phyloP scores from a whole-genome alignment of 176 grass and related monocot species.

The Oryza officinalis region DNA sequence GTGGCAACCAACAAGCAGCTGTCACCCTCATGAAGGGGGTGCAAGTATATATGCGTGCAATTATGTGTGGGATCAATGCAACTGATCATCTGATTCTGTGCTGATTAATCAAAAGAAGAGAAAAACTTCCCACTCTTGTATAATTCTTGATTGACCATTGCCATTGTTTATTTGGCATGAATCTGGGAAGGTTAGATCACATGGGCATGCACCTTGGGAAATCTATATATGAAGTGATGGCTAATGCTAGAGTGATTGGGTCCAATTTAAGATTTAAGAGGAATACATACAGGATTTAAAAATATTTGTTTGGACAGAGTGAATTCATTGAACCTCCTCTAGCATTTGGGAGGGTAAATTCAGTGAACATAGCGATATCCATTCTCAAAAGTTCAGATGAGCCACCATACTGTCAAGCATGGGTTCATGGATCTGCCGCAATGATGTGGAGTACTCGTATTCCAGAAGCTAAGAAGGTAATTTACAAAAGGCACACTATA shows the following conservation, averaged over 20 bases:
- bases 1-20: constrained; percentile 42
- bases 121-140: neutral
- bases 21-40: constrained; percentile 30
- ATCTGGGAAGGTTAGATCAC: neutral
- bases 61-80: neutral
- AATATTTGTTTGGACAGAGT: neutral
- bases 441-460: constrained; percentile 2
- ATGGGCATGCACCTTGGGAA: constrained; percentile 31
- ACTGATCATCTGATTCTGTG: neutral
- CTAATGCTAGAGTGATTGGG: neutral
- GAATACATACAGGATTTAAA: neutral
- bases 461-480: constrained; percentile 27
- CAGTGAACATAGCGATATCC: neutral
- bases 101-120: neutral
- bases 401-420: neutral
- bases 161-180: neutral
- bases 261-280: neutral
- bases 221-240: constrained; percentile 9
- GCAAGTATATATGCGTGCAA: constrained; percentile 11
- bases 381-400: neutral
- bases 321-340: neutral
- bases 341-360: neutral
- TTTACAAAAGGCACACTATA: constrained; percentile 15
- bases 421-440: neutral
- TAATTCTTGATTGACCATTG: neutral